Conservation (phyloP, 2,329 filamentous ascomycete species). For the Diaporthe sp. region DNA sequence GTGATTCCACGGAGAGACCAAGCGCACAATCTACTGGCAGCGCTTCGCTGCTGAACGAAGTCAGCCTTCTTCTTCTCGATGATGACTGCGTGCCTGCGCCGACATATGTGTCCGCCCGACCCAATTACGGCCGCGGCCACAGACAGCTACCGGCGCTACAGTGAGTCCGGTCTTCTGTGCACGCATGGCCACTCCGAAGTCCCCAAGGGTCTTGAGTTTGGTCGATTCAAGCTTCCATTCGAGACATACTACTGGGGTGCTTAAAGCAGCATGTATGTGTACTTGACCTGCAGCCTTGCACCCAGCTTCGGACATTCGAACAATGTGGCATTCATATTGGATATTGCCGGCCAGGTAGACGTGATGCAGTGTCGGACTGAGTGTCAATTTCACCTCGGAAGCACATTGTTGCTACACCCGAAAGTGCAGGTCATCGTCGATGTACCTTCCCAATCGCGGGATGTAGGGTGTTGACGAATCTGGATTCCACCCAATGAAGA, state of each 20-base stretch:
- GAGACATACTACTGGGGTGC: not conserved
- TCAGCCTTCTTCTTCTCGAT: not conserved
- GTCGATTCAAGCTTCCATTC: not conserved
- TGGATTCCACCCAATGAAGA: slow-evolving; percentile 5
- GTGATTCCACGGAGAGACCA: slow-evolving; percentile 22
- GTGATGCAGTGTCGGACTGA: not conserved
- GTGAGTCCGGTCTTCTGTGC: not conserved
- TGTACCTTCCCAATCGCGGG: not conserved
- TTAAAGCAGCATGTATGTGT: not conserved
- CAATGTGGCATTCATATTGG: too few relatives aligned
- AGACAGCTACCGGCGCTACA: not conserved
- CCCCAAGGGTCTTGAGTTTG: not conserved
- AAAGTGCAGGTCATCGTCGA: not conserved
- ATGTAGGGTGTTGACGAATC: not conserved
- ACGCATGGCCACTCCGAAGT: not conserved
- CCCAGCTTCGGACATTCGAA: not conserved
- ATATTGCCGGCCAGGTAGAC: not conserved
- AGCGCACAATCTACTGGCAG: slow-evolving; percentile 23
- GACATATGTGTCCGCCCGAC: slow-evolving; percentile 5
- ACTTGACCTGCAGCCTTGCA: not conserved
- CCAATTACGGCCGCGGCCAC: slow-evolving; percentile 31
- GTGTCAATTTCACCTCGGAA: not conserved
- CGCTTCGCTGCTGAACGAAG: slow-evolving; percentile 40
- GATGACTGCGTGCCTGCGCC: slow-evolving; percentile 11
- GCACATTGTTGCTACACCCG: not conserved